These are phyloP conservation scores for Quercus aquifolioides DNA, from an alignment of 306 rosid species.

Conservation along the genomic window DNA sequence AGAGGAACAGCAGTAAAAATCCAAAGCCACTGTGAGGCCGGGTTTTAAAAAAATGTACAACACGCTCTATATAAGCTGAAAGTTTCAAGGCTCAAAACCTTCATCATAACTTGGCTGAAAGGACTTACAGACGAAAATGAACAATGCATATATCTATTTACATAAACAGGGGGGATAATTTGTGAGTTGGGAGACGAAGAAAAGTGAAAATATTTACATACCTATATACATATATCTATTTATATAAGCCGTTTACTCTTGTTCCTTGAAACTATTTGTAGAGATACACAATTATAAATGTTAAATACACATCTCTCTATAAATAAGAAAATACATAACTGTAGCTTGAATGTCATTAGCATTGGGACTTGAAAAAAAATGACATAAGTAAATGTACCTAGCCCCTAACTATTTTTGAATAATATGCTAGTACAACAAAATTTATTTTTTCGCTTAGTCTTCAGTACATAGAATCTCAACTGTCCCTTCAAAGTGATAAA, in stretches of 20 bases:
- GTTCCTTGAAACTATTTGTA: not conserved
- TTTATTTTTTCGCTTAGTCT: not conserved
- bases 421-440: not conserved
- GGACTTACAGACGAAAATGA: not conserved
- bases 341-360: not conserved
- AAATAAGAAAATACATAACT: not conserved
- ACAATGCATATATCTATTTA: not conserved
- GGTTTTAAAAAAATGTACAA: not conserved
- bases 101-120: not conserved
- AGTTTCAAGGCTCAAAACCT: not conserved
- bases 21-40: not conserved
- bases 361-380: not conserved
- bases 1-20: not conserved
- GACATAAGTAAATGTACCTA: not conserved
- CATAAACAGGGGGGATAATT: not conserved
- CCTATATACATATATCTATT: not conserved
- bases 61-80: not conserved
- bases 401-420: not conserved
- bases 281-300: not conserved
- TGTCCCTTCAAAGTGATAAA: constrained; percentile 12
- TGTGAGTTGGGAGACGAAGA: not conserved
- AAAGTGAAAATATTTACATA: not conserved
- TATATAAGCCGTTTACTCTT: not conserved
- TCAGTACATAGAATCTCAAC: constrained; percentile 7
- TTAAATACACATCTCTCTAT: not conserved